These are phyloP conservation scores for Speleostelium caveatum DNA, from an alignment of 78 protist genomes.

Conservation along the genomic window DNA sequence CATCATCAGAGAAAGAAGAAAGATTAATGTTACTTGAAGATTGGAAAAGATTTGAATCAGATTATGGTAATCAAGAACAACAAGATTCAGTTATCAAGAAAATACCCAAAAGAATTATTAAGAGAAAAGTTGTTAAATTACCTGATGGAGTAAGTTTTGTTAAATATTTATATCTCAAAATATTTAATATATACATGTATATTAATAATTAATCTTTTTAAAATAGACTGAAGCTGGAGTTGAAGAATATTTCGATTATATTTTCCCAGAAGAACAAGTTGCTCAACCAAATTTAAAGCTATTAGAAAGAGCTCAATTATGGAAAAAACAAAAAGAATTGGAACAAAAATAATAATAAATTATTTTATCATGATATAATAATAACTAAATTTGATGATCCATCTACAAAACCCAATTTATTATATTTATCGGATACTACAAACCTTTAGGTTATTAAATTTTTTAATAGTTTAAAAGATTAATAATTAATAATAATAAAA, in stretches of 20 bases:
- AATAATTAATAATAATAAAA: too few species aligned
- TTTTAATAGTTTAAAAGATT: too few species aligned
- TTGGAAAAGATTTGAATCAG: slow-evolving; percentile 68
- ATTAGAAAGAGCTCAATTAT: slow-evolving; percentile 91
- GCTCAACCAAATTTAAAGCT: slow-evolving; percentile 86
- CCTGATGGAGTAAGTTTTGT: too few species aligned
- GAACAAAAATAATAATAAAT: slow-evolving; percentile 9
- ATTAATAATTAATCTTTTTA: too few species aligned
- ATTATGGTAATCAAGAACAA: slow-evolving; percentile 62
- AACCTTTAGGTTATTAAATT: too few species aligned
- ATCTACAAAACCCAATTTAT: too few species aligned
- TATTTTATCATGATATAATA: neutral
- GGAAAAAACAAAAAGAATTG: slow-evolving; percentile 85
- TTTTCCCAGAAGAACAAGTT: slow-evolving; percentile 90
- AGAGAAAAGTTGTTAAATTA: slow-evolving; percentile 66
- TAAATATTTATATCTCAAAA: too few species aligned
- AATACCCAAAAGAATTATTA: slow-evolving; percentile 85
- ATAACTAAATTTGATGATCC: neutral
- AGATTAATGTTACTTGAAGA: slow-evolving; percentile 41
- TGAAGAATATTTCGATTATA: slow-evolving; percentile 94
- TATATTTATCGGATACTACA: too few species aligned
- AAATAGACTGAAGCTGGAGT: slow-evolving; percentile 67
- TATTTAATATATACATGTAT: too few species aligned
- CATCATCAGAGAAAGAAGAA: slow-evolving; percentile 68
- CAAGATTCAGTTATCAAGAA: slow-evolving; percentile 5